A percentile compares a stretch with the other conserved stretches of the same genome.
Evolutionary conservation across 2,329 filamentous ascomycete species (phyloP).

Genomic region (Nothopassalora personata): DNA sequence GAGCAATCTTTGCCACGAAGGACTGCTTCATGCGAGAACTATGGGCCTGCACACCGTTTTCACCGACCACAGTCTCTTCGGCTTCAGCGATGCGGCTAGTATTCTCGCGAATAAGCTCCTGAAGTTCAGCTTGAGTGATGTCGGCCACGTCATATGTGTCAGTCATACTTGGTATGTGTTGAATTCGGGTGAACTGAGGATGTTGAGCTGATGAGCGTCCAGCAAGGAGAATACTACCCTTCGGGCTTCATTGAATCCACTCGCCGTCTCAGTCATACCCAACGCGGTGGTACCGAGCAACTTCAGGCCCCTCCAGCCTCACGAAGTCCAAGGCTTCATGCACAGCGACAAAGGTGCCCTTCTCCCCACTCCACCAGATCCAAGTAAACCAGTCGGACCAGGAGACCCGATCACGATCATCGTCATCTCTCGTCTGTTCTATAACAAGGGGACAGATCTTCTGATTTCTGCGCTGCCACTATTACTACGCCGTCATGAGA

Average conservation of each 20-base stretch:
- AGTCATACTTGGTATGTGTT: constrained; percentile 83
- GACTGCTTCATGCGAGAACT: constrained; percentile 86
- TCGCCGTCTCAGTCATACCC: constrained; percentile 97
- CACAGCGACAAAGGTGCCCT: constrained; percentile 26
- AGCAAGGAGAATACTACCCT: constrained; percentile 98
- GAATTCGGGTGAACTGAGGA: neutral
- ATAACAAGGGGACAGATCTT: constrained; percentile 96
- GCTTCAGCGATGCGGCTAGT: constrained; percentile 91
- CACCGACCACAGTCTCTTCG: constrained; percentile 95
- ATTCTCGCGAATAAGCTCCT: constrained; percentile 96
- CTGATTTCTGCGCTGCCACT: constrained; percentile 93
- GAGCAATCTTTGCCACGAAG: constrained; percentile 89
- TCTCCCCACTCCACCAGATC: constrained; percentile 45
- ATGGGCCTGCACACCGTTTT: constrained; percentile 97
- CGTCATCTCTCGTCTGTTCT: constrained; percentile 94
- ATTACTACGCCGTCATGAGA: constrained; percentile 81
- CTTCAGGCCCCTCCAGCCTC: constrained; percentile 65
- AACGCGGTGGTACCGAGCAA: constrained; percentile 97
- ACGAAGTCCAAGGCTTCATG: constrained; percentile 23
- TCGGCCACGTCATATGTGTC: constrained; percentile 97
- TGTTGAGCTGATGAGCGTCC: constrained; percentile 21
- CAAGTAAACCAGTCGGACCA: constrained; percentile 67
- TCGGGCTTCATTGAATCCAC: constrained; percentile 83
- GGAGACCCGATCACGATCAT: constrained; percentile 91
- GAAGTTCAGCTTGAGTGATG: constrained; percentile 92